Conservation (phyloP, 2,329 filamentous ascomycete genomes). For the Alternaria sp. region DNA sequence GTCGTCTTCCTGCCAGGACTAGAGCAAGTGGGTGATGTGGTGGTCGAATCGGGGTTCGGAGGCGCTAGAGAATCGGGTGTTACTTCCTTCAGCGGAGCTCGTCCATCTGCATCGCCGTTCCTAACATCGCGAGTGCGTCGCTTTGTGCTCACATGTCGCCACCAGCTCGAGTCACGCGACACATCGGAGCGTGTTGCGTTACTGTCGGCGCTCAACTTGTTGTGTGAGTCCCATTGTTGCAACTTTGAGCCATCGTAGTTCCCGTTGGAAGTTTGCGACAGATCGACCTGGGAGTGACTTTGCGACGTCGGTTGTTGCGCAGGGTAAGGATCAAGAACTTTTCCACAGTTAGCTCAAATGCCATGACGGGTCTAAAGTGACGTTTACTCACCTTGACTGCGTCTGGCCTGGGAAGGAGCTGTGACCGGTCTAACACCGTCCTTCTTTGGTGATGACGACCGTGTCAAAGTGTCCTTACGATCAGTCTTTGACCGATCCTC, state of each 20-base stretch:
- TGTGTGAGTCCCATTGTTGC: slow-evolving; percentile 42
- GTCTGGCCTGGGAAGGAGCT: slow-evolving; percentile 46
- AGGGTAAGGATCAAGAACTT: slow-evolving; percentile 45
- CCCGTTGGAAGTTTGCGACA: slow-evolving; percentile 43
- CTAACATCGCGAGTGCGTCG: slow-evolving; percentile 38
- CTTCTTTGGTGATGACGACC: slow-evolving; percentile 37
- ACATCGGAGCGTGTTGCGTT: slow-evolving; percentile 40
- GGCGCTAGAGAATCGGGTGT: slow-evolving; percentile 29
- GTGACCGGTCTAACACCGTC: slow-evolving; percentile 43
- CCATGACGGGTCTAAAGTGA: slow-evolving; percentile 24
- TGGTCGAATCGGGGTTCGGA: slow-evolving; percentile 33
- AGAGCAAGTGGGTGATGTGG: slow-evolving; percentile 31
- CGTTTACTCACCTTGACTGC: slow-evolving; percentile 45
- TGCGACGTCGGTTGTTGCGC: slow-evolving; percentile 41
- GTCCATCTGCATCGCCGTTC: slow-evolving; percentile 40
- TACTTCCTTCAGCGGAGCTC: slow-evolving; percentile 37
- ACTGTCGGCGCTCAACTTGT: slow-evolving; percentile 44
- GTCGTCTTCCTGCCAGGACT: slow-evolving; percentile 42
- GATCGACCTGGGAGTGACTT: slow-evolving; percentile 47
- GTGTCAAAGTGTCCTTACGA: slow-evolving; percentile 44
- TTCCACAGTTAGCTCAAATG: slow-evolving; percentile 6
- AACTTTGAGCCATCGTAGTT: slow-evolving; percentile 44
- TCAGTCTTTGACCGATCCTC: slow-evolving; percentile 32
- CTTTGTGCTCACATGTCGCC: slow-evolving; percentile 47
- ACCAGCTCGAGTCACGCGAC: slow-evolving; percentile 47